Percentiles rank a stretch among this genome's conserved stretches.
These are phyloP conservation scores for Pyrenula massariospora DNA, from an alignment of 495 filamentous ascomycete genomes.

Conservation along the genomic window DNA sequence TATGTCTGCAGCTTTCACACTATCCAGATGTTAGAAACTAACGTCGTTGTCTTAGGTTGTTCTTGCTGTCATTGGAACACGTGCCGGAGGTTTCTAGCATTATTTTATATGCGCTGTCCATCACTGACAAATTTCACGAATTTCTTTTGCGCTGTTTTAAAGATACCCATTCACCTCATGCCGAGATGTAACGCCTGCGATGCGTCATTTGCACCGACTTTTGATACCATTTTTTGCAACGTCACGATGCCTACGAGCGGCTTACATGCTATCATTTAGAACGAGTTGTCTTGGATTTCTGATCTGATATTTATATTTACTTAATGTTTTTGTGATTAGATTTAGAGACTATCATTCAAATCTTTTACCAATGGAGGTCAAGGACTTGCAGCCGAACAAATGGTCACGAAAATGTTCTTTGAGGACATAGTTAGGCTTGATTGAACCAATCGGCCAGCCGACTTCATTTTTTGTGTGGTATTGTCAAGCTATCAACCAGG, in stretches of 20 bases:
- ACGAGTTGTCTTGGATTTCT: conserved; percentile 1
- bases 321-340: conserved; percentile 8
- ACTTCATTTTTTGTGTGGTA: too few relatives aligned
- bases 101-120: background rate
- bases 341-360: conserved; percentile 3
- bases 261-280: background rate
- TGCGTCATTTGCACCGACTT: background rate
- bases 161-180: background rate
- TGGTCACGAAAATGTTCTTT: background rate
- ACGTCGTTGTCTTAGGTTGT: conserved; percentile 28
- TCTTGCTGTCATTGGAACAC: conserved; percentile 46
- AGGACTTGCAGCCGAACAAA: conserved; percentile 5
- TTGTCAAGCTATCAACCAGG: too few relatives aligned
- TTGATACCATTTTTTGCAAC: background rate
- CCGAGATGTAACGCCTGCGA: background rate
- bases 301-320: conserved; percentile 5
- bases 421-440: too few relatives aligned
- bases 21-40: conserved; percentile 6
- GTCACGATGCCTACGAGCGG: background rate
- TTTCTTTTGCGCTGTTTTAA: background rate
- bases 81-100: conserved; percentile 22
- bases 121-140: too few relatives aligned
- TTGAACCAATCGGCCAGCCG: too few relatives aligned
- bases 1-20: conserved; percentile 36
- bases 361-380: background rate